phyloP scores from a whole-genome alignment of 352 stramenopile genomes.

The Globisporangium canariense region DNA sequence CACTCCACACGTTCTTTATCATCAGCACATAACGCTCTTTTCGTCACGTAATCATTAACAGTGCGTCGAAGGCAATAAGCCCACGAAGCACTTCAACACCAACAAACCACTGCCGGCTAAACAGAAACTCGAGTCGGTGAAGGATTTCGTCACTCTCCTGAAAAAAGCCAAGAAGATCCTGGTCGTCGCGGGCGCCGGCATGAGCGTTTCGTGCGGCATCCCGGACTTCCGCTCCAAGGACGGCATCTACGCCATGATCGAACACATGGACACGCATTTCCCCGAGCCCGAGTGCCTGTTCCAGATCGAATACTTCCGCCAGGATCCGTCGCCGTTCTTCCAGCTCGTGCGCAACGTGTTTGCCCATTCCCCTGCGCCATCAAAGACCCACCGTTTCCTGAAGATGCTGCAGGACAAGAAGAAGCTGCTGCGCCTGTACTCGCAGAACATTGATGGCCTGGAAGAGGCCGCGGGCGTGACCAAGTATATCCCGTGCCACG shows the following conservation, averaged over 20 bases:
- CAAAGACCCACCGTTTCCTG: constrained; percentile 94
- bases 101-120: constrained; percentile 9
- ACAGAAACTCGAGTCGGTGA: constrained; percentile 38
- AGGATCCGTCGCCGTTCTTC: constrained; percentile 96
- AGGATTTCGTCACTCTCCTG: constrained; percentile 66
- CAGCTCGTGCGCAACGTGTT: constrained; percentile 89
- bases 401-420: constrained; percentile 88
- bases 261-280: constrained; percentile 82
- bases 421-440: constrained; percentile 93
- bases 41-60: background rate
- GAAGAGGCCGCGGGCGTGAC: constrained; percentile 90
- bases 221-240: constrained; percentile 96
- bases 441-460: constrained; percentile 98
- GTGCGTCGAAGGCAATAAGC: constrained; percentile 48
- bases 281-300: constrained; percentile 97
- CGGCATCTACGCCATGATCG: constrained; percentile 83
- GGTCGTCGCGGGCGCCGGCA: constrained; percentile 90
- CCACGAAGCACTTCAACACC: background rate
- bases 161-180: constrained; percentile 85
- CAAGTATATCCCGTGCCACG: constrained; percentile 94
- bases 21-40: background rate
- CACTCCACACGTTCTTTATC: background rate
- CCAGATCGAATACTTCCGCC: constrained; percentile 96
- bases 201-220: constrained; percentile 96
- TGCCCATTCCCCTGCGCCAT: constrained; percentile 75